Base-by-base conservation (phyloP, 768 basidiomycete species). In the Gymnopilus dilepis region DNA sequence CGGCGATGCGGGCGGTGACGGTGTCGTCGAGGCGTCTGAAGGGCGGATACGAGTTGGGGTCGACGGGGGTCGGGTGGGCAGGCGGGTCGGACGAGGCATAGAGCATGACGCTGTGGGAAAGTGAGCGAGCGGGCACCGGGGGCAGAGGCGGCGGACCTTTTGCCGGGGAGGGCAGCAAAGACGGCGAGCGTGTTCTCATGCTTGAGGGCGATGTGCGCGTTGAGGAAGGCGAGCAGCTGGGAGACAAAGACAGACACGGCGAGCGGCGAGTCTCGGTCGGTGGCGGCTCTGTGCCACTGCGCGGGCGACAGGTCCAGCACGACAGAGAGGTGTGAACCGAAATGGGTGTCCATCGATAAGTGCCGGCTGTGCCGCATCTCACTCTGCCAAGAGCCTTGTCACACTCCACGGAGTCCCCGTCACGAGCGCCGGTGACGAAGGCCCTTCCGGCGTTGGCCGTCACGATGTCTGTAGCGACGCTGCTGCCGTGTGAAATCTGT, bases 161-260 rank as follows among this genome's bases (percentile, higher is more conserved):
- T 89, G 21, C 86, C 87, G 1, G 92, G 92, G 48, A 95, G 81
- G 4, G 96, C 97, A 7, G 87, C 97, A 72, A 94, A 97, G 58
- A 98, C 91, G 6, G 95, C 92, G 38, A 99, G 82, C 4, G 91
- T 86, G 72, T 99, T 99, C 73, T 97, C 95, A 77, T 95, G 90
- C 65, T 90, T 87, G 64, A 87, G 84, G 1, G 95, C 95, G 62
- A 99, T 84, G 76, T 99, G 95, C 3, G 95, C 86, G 70, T 99
- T 99, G 69, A 97, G 80, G 70, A 98, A 97, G 30, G 92, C 89
- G 59, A 98, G 84, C 26, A 97, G 79, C 68, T 95, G 92, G 2
- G 92, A 86, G 47, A 98, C 80, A 72, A 98, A 97, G 1, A 82
- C 67, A 19, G 84, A 76, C 43, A 98, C 82, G 1, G 88, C 72